Evolutionary conservation across 2,329 filamentous ascomycete species (phyloP).

Genomic region (Cercospora beticola): DNA sequence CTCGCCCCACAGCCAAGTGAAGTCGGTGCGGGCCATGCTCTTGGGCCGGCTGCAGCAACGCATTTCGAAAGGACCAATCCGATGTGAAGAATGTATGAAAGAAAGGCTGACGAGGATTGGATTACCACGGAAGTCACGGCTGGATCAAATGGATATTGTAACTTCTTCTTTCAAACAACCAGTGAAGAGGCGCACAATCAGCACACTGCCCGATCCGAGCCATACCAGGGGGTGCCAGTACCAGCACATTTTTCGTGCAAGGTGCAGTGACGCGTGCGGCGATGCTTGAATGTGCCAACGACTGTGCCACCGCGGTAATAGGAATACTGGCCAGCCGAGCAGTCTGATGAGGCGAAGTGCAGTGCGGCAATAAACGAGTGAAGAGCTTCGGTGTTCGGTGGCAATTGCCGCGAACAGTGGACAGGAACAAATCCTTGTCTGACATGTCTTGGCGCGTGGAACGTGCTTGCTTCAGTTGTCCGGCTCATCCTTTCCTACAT

Average conservation of each 20-base stretch:
- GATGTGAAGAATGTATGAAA: background rate
- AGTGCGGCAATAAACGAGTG: background rate
- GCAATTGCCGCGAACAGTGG: background rate
- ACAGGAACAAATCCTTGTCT: too few species aligned
- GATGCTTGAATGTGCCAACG: background rate
- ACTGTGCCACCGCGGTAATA: background rate
- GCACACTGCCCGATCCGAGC: background rate
- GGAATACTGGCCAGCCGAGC: background rate
- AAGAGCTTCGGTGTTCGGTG: background rate
- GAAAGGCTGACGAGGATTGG: background rate
- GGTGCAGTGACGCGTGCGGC: background rate
- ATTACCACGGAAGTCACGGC: background rate
- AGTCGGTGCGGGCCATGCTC: background rate
- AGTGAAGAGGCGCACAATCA: background rate
- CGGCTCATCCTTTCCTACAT: background rate
- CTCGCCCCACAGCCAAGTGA: background rate
- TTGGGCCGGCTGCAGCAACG: background rate
- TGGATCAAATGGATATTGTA: background rate
- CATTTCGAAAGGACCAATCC: background rate
- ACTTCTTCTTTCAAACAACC: background rate
- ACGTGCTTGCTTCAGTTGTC: background rate
- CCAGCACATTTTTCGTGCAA: background rate
- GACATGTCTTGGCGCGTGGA: background rate
- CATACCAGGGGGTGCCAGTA: background rate
- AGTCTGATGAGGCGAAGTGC: background rate